These are phyloP conservation scores for Diutina neorugosa DNA, from an alignment of 1,139 yeast species.

Conservation along the genomic window DNA sequence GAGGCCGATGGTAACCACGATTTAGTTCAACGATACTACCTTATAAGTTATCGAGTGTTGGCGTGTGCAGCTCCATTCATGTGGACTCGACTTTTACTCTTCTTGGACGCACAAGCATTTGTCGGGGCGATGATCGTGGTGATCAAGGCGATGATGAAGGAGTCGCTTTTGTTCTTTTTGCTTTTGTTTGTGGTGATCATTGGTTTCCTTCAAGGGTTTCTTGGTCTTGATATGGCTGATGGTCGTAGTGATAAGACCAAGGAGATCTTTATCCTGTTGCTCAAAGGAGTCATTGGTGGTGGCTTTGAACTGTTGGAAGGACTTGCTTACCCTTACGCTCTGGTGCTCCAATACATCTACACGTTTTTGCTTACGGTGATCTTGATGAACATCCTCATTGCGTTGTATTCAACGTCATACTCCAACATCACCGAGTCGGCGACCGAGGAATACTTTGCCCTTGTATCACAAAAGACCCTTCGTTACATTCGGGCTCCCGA, in stretches of 20 bases:
- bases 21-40: conserved; percentile 28
- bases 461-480: conserved; percentile 74
- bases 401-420: conserved; percentile 77
- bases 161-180: conserved; percentile 69
- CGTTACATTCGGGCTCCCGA: conserved; percentile 85
- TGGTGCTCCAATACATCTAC: conserved; percentile 62
- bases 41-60: conserved; percentile 55
- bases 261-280: conserved; percentile 50
- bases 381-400: conserved; percentile 70
- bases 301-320: conserved; percentile 57
- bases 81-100: conserved; percentile 72
- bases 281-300: conserved; percentile 60
- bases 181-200: conserved; percentile 55
- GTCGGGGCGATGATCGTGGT: conserved; percentile 88
- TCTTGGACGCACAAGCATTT: conserved; percentile 67
- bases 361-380: conserved; percentile 64
- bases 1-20: conserved; percentile 13
- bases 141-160: conserved; percentile 76
- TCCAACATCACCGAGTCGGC: conserved; percentile 75
- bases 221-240: conserved; percentile 81
- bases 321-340: conserved; percentile 79
- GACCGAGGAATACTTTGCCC: conserved; percentile 72
- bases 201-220: conserved; percentile 79
- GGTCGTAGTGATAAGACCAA: conserved; percentile 68
- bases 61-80: conserved; percentile 80